Evolutionary conservation across 371 early-diverging fungal species (phyloP).

Genomic region (Blakeslea trispora): DNA sequence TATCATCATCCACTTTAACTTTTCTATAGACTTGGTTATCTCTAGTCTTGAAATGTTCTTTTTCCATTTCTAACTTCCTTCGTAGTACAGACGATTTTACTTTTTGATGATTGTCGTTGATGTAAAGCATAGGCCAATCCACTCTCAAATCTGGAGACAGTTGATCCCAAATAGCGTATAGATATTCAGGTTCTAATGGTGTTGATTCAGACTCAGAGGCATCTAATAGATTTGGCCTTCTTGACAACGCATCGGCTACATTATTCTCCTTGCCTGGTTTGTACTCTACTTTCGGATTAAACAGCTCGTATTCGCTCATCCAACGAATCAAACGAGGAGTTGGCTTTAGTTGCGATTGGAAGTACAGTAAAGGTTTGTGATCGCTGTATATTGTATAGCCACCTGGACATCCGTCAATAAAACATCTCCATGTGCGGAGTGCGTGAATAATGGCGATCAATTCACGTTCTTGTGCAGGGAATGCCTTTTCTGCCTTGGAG

Average conservation of each 20-base stretch:
- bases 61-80: too few species aligned
- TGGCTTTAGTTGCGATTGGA: conserved; percentile 24
- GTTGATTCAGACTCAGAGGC: too few species aligned
- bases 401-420: conserved; percentile 26
- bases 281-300: conserved; percentile 26
- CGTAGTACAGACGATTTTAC: too few species aligned
- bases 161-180: too few species aligned
- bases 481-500: conserved; percentile 24
- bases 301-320: conserved; percentile 22
- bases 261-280: too few species aligned
- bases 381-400: conserved; percentile 26
- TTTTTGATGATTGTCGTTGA: too few species aligned
- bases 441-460: conserved; percentile 34
- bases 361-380: conserved; percentile 30
- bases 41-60: too few species aligned
- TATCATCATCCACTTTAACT: neutral
- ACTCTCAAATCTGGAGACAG: too few species aligned
- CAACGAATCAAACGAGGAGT: conserved; percentile 29
- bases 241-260: neutral
- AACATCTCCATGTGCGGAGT: conserved; percentile 32
- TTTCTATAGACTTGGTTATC: neutral
- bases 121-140: too few species aligned
- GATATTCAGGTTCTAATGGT: too few species aligned
- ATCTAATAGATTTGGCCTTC: too few species aligned
- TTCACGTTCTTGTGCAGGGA: conserved; percentile 40